Evolutionary conservation across 306 rosid species (phyloP), one percentile per base, ranked within the genome.

Genomic region (Quercus variabilis): DNA sequence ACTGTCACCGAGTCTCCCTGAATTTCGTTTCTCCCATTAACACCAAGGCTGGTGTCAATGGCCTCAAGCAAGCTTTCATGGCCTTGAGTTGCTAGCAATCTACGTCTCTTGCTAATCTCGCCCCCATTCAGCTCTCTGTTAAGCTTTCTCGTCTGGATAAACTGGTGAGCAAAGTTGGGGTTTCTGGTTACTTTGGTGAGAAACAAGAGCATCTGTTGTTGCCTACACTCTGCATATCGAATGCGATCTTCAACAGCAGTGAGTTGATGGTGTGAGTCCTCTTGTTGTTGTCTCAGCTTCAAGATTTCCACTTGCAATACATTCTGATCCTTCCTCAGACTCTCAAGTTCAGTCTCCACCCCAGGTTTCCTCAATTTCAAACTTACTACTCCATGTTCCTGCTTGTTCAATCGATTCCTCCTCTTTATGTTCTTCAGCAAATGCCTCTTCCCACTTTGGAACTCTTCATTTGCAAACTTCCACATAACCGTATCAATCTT

Each of bases 401-500:
- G 85, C 51, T 80, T 89, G 82, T 71, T 88, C 43, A 85, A 75
- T 75, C 85, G 88, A 55, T 85, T 84, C 74, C 92, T 92, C 77
- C 98, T 90, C 81, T 92, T 93, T 52, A 95, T 93, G 83, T 73
- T 93, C 87, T 93, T 95, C 69, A 95, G 86, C 87, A 95, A 83
- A 78, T 93, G 96, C 82, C 78, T 91, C 89, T 91, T 91, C 83
- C 99, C 99, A 77, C 93, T 86, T 23, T 84, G 90, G 78, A 95
- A 95, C 7, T 90, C 93, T 90, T 89, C 94, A 57, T 93, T 92
- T 68, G 98, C 97, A 86, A 95, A 95, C 88, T 93, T 97, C 99
- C 99, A 95, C 4, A 91, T 88, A 56, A 90, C 93, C 15, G 93
- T 85, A 88, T 89, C 94, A 75, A 95, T 82, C 88, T 95, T 95